phyloP scores from a whole-genome alignment of 1,284 basidiomycete species.

The Cryptococcus wingfieldii region DNA sequence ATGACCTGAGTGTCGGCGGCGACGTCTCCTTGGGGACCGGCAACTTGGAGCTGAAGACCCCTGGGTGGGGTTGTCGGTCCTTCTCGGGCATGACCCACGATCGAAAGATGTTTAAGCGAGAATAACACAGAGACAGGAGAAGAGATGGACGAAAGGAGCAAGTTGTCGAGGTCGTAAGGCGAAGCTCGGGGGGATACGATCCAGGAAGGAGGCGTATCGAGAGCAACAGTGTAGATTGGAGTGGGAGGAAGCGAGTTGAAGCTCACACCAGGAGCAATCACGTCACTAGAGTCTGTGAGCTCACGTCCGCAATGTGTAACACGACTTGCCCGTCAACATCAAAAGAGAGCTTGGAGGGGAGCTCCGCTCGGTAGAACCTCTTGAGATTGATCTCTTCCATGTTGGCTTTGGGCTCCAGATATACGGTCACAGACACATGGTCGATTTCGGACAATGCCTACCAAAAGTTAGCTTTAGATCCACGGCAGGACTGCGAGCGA shows the following conservation, averaged over 20 bases:
- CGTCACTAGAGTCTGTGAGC: conserved; percentile 25
- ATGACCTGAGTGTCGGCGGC: conserved; percentile 84
- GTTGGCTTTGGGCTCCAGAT: conserved; percentile 66
- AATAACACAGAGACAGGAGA: conserved; percentile 69
- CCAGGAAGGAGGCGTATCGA: conserved; percentile 88
- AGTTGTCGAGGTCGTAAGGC: conserved; percentile 91
- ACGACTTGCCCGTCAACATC: conserved; percentile 64
- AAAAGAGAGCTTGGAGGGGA: conserved; percentile 61
- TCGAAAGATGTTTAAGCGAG: conserved; percentile 81
- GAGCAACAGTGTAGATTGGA: conserved; percentile 82
- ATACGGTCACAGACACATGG: conserved; percentile 63
- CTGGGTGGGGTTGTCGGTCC: conserved; percentile 63
- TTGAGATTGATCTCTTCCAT: conserved; percentile 73
- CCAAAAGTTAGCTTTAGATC: background rate
- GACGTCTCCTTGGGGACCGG: conserved; percentile 51
- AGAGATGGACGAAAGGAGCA: conserved; percentile 66
- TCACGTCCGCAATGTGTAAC: background rate
- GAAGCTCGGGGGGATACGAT: conserved; percentile 84
- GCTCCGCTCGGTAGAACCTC: conserved; percentile 83
- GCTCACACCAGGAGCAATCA: conserved; percentile 49
- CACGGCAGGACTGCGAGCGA: conserved; percentile 13
- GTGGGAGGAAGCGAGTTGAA: conserved; percentile 54
- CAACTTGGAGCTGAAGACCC: conserved; percentile 77
- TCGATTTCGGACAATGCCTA: conserved; percentile 50
- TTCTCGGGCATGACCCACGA: conserved; percentile 91